Conservation (phyloP, 495 filamentous ascomycete genomes). For the Lasiosphaeriaceae sp. region DNA sequence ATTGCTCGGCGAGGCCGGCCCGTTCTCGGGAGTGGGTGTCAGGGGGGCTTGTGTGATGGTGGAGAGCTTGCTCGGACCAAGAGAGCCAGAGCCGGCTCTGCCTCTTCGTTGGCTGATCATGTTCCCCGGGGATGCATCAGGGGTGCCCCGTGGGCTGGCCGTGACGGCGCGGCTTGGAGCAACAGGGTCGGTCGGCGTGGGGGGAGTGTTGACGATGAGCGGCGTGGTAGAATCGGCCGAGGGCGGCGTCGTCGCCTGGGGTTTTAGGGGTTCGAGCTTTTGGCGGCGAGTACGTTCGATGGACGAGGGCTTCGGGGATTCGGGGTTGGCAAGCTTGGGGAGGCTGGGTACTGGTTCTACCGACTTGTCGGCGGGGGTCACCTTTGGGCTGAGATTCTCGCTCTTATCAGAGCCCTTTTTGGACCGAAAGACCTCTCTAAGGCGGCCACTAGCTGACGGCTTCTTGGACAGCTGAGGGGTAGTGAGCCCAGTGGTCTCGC, state of each 20-base stretch:
- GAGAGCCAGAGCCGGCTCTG: slow-evolving; percentile 59
- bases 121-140: slow-evolving; percentile 50
- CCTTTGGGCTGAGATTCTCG: slow-evolving; percentile 19
- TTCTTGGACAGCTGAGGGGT: slow-evolving; percentile 35
- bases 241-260: slow-evolving; percentile 43
- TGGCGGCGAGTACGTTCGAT: slow-evolving; percentile 18
- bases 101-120: slow-evolving; percentile 63
- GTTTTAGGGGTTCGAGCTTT: slow-evolving; percentile 33
- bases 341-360: slow-evolving; percentile 15
- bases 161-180: slow-evolving; percentile 14
- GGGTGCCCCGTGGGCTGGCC: slow-evolving; percentile 20
- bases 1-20: slow-evolving; percentile 36
- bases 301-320: slow-evolving; percentile 11
- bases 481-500: slow-evolving; percentile 28
- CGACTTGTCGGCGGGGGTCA: slow-evolving; percentile 12
- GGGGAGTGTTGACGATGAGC: slow-evolving; percentile 54
- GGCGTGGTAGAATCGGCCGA: slow-evolving; percentile 36
- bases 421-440: slow-evolving; percentile 43
- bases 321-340: slow-evolving; percentile 13
- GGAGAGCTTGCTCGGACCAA: slow-evolving; percentile 85
- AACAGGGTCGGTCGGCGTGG: slow-evolving; percentile 47
- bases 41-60: slow-evolving; percentile 69
- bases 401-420: slow-evolving; percentile 30
- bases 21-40: slow-evolving; percentile 62
- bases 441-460: slow-evolving; percentile 39